Evolutionary conservation across 495 filamentous ascomycete genomes (phyloP).

Genomic region (Hypomontagnella submonticulosa): DNA sequence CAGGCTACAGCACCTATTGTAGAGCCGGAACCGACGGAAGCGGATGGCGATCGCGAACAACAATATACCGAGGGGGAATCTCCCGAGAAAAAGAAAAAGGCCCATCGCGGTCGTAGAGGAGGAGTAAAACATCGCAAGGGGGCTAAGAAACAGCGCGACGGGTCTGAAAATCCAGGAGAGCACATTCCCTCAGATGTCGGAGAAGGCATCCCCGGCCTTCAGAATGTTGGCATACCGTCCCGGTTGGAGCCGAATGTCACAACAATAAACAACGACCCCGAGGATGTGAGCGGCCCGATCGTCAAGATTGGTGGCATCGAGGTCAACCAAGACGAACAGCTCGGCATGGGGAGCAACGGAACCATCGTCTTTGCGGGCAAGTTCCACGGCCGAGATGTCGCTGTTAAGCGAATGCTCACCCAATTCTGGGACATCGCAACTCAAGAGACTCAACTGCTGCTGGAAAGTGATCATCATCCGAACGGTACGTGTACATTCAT

Average conservation of each 20-base stretch:
- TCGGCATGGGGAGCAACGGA: slow-evolving; percentile 85
- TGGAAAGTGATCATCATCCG: slow-evolving; percentile 93
- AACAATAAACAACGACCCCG: slow-evolving; percentile 58
- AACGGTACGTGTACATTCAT: slow-evolving; percentile 64
- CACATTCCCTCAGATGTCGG: slow-evolving; percentile 46
- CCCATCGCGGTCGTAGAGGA: slow-evolving; percentile 82
- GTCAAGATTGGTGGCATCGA: slow-evolving; percentile 77
- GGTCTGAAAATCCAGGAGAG: slow-evolving; percentile 54
- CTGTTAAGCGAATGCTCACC: slow-evolving; percentile 95
- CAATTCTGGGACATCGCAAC: slow-evolving; percentile 95
- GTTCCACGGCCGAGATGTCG: slow-evolving; percentile 91
- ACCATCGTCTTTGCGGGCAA: slow-evolving; percentile 87
- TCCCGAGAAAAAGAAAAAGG: slow-evolving; percentile 76
- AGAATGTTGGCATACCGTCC: slow-evolving; percentile 58
- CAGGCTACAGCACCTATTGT: slow-evolving; percentile 24
- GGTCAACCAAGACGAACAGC: slow-evolving; percentile 76
- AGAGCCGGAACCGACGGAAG: slow-evolving; percentile 54
- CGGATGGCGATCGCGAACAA: slow-evolving; percentile 50
- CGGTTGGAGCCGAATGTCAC: slow-evolving; percentile 68
- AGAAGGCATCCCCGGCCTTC: slow-evolving; percentile 47
- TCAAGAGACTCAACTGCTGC: slow-evolving; percentile 87
- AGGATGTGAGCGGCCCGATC: slow-evolving; percentile 67
- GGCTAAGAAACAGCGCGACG: slow-evolving; percentile 53
- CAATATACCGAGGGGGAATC: slow-evolving; percentile 45
- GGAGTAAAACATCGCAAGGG: slow-evolving; percentile 77